Evolutionary conservation across 1,284 basidiomycete species (phyloP), one percentile per base, ranked within the genome.

Genomic region (Fomitopsis palustris): DNA sequence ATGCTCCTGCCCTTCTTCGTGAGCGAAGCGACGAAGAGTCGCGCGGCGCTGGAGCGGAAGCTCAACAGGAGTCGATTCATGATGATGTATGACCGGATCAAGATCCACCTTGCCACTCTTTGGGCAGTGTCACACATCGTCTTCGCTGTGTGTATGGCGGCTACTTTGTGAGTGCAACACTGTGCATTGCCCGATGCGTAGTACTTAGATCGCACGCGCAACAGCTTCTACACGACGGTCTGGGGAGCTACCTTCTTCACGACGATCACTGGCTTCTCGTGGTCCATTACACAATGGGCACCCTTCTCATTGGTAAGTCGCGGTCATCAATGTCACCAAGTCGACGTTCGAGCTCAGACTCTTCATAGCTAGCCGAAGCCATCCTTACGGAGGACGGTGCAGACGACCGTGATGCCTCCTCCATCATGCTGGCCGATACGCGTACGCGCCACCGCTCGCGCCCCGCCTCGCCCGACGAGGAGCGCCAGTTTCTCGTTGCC

Each of bases 261-360:
- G 39, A 81, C 85, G 9, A 62, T 88, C 14, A 82, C 84, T 4
- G 92, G 92, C 0, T 85, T 93, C 64, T 85, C 88, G 10, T 93
- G 88, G 88, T 89, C 90, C 1, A 80, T 93, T 56, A 84, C 86
- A 0, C 85, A 86, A 71, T 93, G 92, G 92, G 90, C 83, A 9
- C 90, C 90, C 3, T 92, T 90, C 70, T 83, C 89, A 1, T 71
- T 92, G 68, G 89, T 90, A 65, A 60, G 84, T 76, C 5, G 27
- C 29, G 60, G 52, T 53, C 61, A 19, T 14, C 57, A 17, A 37
- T 9, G 41, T 16, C 5, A 47, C 4, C 35, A 37, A 7, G 3
- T 23, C 17, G 35, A 3, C 12, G 45, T n/a, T 37, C 10, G 21
- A 42, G 29, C 29, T n/a, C 12, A 33, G 23, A 29, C n/a, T 8